Evolutionary conservation across 2,329 filamentous ascomycete species (phyloP).

Genomic region (Pseudogymnoascus sp.): DNA sequence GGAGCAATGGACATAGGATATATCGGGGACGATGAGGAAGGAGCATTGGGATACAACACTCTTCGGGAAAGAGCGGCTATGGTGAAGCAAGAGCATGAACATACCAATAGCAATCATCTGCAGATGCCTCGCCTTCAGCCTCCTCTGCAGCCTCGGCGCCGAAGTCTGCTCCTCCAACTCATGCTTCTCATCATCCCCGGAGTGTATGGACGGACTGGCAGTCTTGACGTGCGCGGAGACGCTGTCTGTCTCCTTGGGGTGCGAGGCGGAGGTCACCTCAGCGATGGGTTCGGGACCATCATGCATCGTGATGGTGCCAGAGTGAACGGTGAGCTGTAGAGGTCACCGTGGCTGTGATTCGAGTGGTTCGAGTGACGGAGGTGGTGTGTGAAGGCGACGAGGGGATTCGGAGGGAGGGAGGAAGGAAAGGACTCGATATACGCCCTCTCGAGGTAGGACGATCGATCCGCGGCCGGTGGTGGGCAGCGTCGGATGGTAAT

Average conservation of each 20-base stretch:
- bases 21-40: background rate
- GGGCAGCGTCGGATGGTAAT: background rate
- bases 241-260: background rate
- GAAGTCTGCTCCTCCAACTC: slow-evolving; percentile 18
- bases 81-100: background rate
- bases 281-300: background rate
- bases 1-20: background rate
- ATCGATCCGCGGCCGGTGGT: background rate
- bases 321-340: background rate
- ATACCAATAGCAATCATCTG: slow-evolving; percentile 57
- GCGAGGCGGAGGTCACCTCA: background rate
- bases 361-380: no score
- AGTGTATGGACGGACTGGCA: background rate
- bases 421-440: background rate
- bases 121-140: slow-evolving; percentile 49
- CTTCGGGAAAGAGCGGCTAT: background rate
- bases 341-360: background rate
- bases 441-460: background rate
- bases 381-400: background rate
- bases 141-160: slow-evolving; percentile 21
- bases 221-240: background rate
- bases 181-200: slow-evolving; percentile 23
- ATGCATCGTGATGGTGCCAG: background rate
- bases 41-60: background rate
- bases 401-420: background rate